Evolutionary conservation across 2,329 filamentous ascomycete species (phyloP).

Genomic region (Phaeophleospora eucalypticola): DNA sequence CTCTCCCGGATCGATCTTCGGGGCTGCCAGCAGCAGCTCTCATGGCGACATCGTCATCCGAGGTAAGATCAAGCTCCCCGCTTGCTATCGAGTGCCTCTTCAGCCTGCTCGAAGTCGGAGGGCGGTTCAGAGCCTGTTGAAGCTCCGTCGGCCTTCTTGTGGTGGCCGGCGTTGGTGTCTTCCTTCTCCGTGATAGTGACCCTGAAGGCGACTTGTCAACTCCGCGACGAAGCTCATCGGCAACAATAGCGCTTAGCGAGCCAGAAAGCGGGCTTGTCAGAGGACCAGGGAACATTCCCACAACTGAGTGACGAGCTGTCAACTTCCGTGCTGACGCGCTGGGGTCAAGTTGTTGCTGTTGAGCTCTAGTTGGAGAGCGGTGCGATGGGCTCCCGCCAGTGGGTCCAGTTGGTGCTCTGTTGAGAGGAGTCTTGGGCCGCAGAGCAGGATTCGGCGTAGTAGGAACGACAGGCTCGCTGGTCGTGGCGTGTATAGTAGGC

Average conservation of each 20-base stretch:
- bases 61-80: constrained; percentile 23
- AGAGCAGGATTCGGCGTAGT: constrained; percentile 18
- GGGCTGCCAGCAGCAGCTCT: constrained; percentile 17
- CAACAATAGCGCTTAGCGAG: constrained; percentile 60
- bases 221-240: constrained; percentile 59
- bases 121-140: not conserved
- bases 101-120: constrained; percentile 7
- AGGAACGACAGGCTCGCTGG: constrained; percentile 30
- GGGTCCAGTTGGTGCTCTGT: constrained; percentile 19
- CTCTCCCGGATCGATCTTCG: constrained; percentile 7
- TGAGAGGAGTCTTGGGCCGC: constrained; percentile 25
- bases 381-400: constrained; percentile 7
- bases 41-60: constrained; percentile 16
- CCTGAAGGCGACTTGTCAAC: constrained; percentile 32
- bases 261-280: constrained; percentile 58
- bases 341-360: constrained; percentile 20
- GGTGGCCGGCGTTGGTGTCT: constrained; percentile 8
- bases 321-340: constrained; percentile 37
- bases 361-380: not conserved
- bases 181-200: constrained; percentile 14
- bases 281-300: constrained; percentile 55
- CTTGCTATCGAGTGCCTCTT: constrained; percentile 26
- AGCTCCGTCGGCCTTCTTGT: constrained; percentile 8
- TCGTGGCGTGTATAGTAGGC: constrained; percentile 35
- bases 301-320: constrained; percentile 46